phyloP scores from a whole-genome alignment of 257 asterid species.

The Rhazya stricta region DNA sequence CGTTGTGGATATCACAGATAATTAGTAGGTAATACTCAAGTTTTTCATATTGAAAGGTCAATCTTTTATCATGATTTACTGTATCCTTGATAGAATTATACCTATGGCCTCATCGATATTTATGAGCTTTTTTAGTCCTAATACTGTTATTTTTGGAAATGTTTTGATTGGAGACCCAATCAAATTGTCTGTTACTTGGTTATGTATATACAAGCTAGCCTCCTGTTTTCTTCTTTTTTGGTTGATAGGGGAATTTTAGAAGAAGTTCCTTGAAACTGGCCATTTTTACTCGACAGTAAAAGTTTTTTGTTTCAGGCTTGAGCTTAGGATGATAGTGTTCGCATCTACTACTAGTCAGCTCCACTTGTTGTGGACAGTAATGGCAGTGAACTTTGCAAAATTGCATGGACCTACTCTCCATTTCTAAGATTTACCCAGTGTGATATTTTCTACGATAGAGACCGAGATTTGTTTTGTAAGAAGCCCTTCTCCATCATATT shows the following conservation, averaged over 20 bases:
- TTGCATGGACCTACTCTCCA: not conserved
- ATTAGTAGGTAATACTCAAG: not conserved
- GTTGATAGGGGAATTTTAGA: not conserved
- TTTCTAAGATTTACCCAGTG: not conserved
- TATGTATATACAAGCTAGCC: not conserved
- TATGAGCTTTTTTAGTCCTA: not conserved
- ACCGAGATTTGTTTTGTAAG: not conserved
- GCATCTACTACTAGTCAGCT: not conserved
- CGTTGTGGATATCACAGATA: not conserved
- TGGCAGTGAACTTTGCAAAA: not conserved
- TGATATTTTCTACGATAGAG: not conserved
- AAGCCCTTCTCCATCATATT: not conserved
- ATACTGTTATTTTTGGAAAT: not conserved
- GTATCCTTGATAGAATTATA: not conserved
- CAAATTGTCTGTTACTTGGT: not conserved
- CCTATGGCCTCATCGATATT: too few species aligned
- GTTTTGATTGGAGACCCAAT: not conserved
- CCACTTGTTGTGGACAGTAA: not conserved
- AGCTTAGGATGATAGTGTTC: not conserved
- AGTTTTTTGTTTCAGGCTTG: not conserved
- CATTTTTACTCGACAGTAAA: not conserved
- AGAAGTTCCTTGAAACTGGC: not conserved
- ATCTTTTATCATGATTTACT: not conserved
- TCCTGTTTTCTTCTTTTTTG: not conserved
- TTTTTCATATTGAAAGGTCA: not conserved